Evolutionary conservation across 345 rosid genomes (phyloP), one percentile per base, ranked within the genome.

Genomic region (Garcia nutans): DNA sequence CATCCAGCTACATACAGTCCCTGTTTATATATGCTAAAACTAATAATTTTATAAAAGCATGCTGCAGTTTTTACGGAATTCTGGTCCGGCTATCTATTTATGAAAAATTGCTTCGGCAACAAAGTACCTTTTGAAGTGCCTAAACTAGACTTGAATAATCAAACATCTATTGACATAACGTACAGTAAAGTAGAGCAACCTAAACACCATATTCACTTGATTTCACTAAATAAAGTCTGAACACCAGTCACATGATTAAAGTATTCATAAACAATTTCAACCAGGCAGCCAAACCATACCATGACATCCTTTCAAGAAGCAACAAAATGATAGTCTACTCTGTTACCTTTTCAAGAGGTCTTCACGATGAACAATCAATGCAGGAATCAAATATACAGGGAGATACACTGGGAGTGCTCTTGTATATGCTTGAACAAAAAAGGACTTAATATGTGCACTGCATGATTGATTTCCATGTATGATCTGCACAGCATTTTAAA

Each of bases 331-430:
- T n/a, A 59, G 56, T 22, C 20, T 72, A 37, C 44, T 22, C 6
- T 17, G 20, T 69, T 85, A 95, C 99, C 94, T 90, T 88, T 90
- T 85, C 54, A 79, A 67, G 66, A 95, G 97, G 73, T 85, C 97
- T 78, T 87, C 84, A 31, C 99, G 97, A 87, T 95, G 99, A 76
- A 95, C 96, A 77, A 95, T 90, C 57, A 95, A 75, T 33, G 99
- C 97, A 58, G 99, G 97, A 76, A 95, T 68, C 73, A 95, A 80
- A 87, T 95, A 95, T 23, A 95, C 99, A 57, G 97, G 99, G 70
- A 95, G 87, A 82, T 95, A 95, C 10, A 95, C 96, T 6, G 96
- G 97, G 68, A 95, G 66, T 11, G 99, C 96, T 84, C 99, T 90
- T 84, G 82, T 88, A 80, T 91, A 93, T 67, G 93, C 96, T 87